A percentile compares a stretch with the other conserved stretches of the same genome.
These are phyloP conservation scores for Neurospora sp. DNA, from an alignment of 495 filamentous ascomycete species.

Conservation along the genomic window DNA sequence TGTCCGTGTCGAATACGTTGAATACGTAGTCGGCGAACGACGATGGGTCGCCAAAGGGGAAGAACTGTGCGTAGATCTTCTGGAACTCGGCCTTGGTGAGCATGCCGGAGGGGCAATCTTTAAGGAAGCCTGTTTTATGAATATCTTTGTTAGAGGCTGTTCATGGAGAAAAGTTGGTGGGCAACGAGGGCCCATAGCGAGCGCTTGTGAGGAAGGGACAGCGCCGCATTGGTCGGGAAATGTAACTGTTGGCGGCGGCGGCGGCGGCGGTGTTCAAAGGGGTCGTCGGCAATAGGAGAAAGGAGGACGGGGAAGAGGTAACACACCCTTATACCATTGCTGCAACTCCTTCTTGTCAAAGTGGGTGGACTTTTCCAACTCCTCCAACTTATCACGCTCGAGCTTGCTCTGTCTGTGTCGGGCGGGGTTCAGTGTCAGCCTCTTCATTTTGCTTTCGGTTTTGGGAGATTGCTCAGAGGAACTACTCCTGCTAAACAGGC, in stretches of 20 bases:
- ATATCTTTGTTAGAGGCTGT: neutral
- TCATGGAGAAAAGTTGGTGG: neutral
- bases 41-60: constrained; percentile 94
- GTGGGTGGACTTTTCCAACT: constrained; percentile 91
- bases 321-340: constrained; percentile 97
- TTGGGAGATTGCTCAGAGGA: neutral
- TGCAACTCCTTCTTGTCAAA: constrained; percentile 99
- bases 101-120: constrained; percentile 94
- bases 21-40: constrained; percentile 98
- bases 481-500: neutral
- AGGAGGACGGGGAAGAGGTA: neutral
- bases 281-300: neutral
- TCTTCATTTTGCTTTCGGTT: neutral
- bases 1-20: constrained; percentile 96
- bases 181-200: neutral
- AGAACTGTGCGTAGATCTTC: constrained; percentile 99
- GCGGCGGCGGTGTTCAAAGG: neutral
- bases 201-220: neutral
- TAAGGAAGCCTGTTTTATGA: constrained; percentile 67
- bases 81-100: constrained; percentile 97
- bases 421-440: constrained; percentile 3
- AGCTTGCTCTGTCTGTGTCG: constrained; percentile 76
- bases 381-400: constrained; percentile 83
- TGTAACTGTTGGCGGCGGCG: neutral
- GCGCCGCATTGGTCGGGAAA: too few relatives aligned